Evolutionary conservation across 257 asterid species (phyloP), one percentile per base, ranked within the genome.

Genomic region (Forsythia viridissima): DNA sequence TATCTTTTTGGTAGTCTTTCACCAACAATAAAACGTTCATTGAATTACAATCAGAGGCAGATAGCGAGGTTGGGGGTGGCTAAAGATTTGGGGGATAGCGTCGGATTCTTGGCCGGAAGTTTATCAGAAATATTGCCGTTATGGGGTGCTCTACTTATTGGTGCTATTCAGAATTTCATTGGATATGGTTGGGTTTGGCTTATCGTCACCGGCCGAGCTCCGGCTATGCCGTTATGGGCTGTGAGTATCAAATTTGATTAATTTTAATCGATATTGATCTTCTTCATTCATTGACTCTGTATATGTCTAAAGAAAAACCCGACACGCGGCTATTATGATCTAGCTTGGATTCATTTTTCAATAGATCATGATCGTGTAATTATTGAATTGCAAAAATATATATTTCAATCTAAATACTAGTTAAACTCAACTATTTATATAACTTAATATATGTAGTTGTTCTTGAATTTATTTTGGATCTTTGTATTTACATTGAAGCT

Each of bases 121-220:
- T 80, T 88, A 24, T 85, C 85, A 21, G 91, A 88, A 82, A 44
- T 84, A 36, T 83, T 88, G 76, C 92, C 92, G 24, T 68, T 88
- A 13, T 88, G 92, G 92, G 92, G 73, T 51, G 82, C 86, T 78
- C 90, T 88, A 61, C 83, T 88, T 59, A 84, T 88, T 39, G 92
- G 92, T 74, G 92, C 85, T 52, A 8, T 82, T 0, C 85, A 82
- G 78, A 88, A 88, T 48, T 80, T 88, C n/a, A 59, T 88, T 9
- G 92, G 90, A 1, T 88, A 88, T 61, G 92, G 92, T 16, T 86
- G 87, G 88, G 92, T 88, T 79, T 88, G 92, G 92, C 92, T 88
- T 24, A 42, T 88, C 68, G 79, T 84, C 68, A 80, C 92, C 41
- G 81, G 90, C 36, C 84, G 87, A 80, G 73, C 77, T 78, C 90